Percentiles rank a stretch among this genome's conserved stretches.
Conservation (phyloP, 148 eudicot species). For the Fagopyrum homotropicum region DNA sequence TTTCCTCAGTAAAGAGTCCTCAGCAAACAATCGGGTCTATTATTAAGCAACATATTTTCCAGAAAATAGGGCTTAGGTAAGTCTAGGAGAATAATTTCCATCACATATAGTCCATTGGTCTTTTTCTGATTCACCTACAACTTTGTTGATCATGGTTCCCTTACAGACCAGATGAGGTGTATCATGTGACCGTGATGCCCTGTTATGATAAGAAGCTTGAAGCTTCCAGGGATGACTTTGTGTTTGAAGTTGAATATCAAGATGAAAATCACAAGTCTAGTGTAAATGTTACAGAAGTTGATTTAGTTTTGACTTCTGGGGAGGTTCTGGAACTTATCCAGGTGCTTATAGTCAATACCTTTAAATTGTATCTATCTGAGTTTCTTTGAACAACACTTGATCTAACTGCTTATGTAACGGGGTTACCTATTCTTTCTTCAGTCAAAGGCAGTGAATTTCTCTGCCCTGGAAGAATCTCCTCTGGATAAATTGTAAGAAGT, state of each 20-base stretch:
- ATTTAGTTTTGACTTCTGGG: constrained; percentile 97
- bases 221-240: constrained; percentile 90
- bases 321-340: constrained; percentile 83
- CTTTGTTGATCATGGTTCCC: neutral
- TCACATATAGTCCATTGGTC: neutral
- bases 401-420: neutral
- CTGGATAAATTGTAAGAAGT: constrained; percentile 64
- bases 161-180: constrained; percentile 78
- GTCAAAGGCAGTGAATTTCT: constrained; percentile 66
- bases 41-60: constrained; percentile 69
- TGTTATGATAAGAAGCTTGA: constrained; percentile 99
- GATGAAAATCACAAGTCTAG: constrained; percentile 27
- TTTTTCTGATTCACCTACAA: neutral
- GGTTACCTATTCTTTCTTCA: constrained; percentile 31
- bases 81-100: neutral
- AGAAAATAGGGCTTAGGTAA: constrained; percentile 61
- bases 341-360: constrained; percentile 29
- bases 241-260: constrained; percentile 48
- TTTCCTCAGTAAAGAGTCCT: constrained; percentile 97
- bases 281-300: constrained; percentile 60
- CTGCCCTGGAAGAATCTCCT: constrained; percentile 73
- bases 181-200: constrained; percentile 99
- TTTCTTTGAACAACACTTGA: neutral
- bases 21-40: constrained; percentile 91
- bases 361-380: neutral